Conservation (phyloP, 345 rosid genomes). For the Luvunga scandens region DNA sequence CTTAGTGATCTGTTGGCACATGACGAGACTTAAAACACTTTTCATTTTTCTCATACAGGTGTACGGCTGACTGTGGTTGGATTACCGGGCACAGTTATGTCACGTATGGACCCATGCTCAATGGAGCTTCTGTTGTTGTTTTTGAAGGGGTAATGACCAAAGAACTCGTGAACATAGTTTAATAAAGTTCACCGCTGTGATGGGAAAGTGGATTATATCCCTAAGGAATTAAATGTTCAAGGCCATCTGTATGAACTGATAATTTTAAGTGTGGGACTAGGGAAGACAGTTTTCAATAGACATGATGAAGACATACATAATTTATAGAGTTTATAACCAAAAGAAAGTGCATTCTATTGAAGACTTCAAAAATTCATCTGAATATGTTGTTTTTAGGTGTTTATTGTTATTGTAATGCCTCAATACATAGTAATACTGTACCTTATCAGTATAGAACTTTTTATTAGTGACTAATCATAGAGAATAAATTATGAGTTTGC, state of each 20-base stretch:
- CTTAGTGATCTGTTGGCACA: neutral
- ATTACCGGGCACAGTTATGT: slow-evolving; percentile 99
- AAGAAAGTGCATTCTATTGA: too few species aligned
- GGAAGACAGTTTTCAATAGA: neutral
- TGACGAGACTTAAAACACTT: neutral
- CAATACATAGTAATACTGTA: neutral
- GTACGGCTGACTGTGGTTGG: slow-evolving; percentile 99
- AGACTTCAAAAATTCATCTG: too few species aligned
- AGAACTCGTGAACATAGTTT: neutral
- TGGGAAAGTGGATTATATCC: slow-evolving; percentile 3
- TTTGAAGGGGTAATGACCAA: slow-evolving; percentile 82
- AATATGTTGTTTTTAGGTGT: too few species aligned
- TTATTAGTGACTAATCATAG: neutral
- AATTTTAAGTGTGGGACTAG: neutral
- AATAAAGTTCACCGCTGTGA: neutral
- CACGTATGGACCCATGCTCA: slow-evolving; percentile 97
- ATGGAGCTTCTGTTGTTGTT: slow-evolving; percentile 77
- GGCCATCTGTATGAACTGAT: neutral
- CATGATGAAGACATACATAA: neutral
- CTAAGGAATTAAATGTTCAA: neutral
- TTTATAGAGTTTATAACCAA: too few species aligned
- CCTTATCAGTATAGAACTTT: neutral
- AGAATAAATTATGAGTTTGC: neutral
- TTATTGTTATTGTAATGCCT: too few species aligned
- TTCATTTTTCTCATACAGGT: slow-evolving; percentile 47